Evolutionary conservation across 2,329 filamentous ascomycete species (phyloP).

Genomic region (Calcarisporium arbuscula): DNA sequence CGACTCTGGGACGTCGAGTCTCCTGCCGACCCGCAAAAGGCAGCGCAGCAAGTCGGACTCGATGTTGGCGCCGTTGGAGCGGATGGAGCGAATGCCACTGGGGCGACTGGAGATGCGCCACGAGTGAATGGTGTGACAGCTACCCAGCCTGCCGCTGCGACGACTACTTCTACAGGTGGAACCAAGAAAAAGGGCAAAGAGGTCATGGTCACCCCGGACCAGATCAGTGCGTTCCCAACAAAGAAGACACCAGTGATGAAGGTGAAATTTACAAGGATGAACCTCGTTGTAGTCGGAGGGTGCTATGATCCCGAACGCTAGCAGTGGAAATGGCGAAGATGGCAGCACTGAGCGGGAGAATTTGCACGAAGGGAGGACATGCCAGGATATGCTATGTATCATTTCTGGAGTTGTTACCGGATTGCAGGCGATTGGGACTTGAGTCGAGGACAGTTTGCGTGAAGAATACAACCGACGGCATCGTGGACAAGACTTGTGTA

Average conservation of each 20-base stretch:
- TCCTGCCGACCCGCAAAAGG: constrained; percentile 57
- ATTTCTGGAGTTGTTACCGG: too few species aligned
- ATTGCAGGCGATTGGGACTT: too few species aligned
- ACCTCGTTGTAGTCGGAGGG: constrained; percentile 81
- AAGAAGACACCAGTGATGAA: constrained; percentile 95
- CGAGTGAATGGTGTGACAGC: constrained; percentile 18
- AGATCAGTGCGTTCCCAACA: constrained; percentile 89
- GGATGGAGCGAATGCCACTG: constrained; percentile 30
- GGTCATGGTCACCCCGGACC: constrained; percentile 82
- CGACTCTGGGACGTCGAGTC: constrained; percentile 87
- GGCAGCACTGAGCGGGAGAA: too few species aligned
- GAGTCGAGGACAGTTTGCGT: too few species aligned
- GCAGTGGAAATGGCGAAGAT: too few species aligned
- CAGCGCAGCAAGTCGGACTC: constrained; percentile 37
- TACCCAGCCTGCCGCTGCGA: constrained; percentile 18
- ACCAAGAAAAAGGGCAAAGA: constrained; percentile 81
- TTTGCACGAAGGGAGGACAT: too few species aligned
- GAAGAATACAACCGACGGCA: too few species aligned
- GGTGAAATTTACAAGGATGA: constrained; percentile 92
- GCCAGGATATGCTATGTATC: too few species aligned
- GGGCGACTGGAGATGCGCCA: constrained; percentile 21
- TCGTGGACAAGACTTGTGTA: too few species aligned
- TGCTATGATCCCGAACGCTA: constrained; percentile 53
- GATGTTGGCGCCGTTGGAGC: constrained; percentile 35
- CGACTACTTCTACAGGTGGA: constrained; percentile 21